Evolutionary conservation across 139 green algal species (phyloP).

Genomic region (Zygnema circumcarinatum): DNA sequence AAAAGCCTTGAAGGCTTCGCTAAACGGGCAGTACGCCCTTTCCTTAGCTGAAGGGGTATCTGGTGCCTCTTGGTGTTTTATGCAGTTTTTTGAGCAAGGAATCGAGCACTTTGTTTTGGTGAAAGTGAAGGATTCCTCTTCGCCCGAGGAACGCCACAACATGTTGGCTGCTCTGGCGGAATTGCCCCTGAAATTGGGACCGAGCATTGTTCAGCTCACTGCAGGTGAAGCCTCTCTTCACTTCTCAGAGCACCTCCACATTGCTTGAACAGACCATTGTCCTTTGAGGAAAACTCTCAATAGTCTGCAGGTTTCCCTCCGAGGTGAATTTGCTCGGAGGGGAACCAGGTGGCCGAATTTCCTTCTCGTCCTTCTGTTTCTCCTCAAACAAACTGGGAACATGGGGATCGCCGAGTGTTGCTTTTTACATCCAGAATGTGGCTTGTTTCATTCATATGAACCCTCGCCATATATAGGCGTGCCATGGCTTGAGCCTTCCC

Average conservation of each 20-base stretch:
- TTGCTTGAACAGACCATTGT: not conserved
- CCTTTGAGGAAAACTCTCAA: not conserved
- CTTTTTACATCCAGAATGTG: too few species aligned
- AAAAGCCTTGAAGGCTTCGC: not conserved
- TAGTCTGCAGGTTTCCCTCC: slow-evolving; percentile 1
- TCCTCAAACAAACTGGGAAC: too few species aligned
- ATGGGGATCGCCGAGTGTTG: too few species aligned
- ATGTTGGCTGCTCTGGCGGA: slow-evolving; percentile 25
- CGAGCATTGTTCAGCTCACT: slow-evolving; percentile 40
- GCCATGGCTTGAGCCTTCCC: too few species aligned
- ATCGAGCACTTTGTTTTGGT: slow-evolving; percentile 41
- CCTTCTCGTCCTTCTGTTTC: too few species aligned
- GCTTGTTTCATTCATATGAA: too few species aligned
- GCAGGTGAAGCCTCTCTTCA: not conserved
- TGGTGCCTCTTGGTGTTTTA: not conserved
- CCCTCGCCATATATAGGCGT: too few species aligned
- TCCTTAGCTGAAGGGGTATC: too few species aligned
- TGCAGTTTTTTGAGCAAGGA: slow-evolving; percentile 39
- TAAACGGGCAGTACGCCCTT: not conserved
- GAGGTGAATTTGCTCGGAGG: too few species aligned
- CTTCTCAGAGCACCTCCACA: not conserved
- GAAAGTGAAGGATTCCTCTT: slow-evolving; percentile 18
- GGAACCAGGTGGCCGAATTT: too few species aligned
- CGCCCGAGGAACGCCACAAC: not conserved
- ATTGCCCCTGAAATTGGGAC: slow-evolving; percentile 2